Evolutionary conservation across 2,329 filamentous ascomycete genomes (phyloP).

Genomic region (Fusarium dlaminii): DNA sequence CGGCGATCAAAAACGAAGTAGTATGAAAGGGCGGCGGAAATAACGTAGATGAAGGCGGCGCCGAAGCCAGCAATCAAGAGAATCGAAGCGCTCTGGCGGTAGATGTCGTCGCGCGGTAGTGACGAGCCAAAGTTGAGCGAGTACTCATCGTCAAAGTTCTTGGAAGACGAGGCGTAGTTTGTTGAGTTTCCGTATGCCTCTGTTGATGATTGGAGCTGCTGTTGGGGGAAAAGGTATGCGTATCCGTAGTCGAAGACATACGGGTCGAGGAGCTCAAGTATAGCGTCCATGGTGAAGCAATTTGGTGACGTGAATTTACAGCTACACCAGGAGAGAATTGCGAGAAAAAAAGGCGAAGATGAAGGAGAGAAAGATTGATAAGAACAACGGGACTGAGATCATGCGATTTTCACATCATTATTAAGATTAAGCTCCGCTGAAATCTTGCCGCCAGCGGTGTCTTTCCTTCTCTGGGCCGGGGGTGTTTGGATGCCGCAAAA

Average conservation of each 20-base stretch:
- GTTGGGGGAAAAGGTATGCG: conserved; percentile 49
- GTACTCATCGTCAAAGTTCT: conserved; percentile 24
- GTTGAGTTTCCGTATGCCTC: conserved; percentile 22
- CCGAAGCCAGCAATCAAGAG: conserved; percentile 52
- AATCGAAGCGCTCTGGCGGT: conserved; percentile 52
- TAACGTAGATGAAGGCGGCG: conserved; percentile 64
- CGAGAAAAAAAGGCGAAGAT: neutral
- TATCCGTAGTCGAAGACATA: conserved; percentile 54
- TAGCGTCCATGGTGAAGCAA: conserved; percentile 49
- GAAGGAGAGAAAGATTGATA: conserved; percentile 15
- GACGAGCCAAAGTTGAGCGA: conserved; percentile 42
- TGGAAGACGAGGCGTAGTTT: conserved; percentile 16
- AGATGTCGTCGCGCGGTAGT: conserved; percentile 53
- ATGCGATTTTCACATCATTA: conserved; percentile 22
- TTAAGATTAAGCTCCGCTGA: conserved; percentile 23
- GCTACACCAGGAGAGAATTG: neutral
- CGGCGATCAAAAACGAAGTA: conserved; percentile 67
- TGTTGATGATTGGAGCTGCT: conserved; percentile 15
- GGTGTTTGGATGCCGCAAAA: neutral
- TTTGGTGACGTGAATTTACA: neutral
- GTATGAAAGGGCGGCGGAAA: conserved; percentile 77
- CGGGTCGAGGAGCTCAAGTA: conserved; percentile 54
- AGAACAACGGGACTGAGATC: conserved; percentile 6
- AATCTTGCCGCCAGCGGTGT: conserved; percentile 19
- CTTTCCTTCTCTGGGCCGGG: neutral